phyloP scores from a whole-genome alignment of 2,329 filamentous ascomycete species.

The Colletotrichum horii region DNA sequence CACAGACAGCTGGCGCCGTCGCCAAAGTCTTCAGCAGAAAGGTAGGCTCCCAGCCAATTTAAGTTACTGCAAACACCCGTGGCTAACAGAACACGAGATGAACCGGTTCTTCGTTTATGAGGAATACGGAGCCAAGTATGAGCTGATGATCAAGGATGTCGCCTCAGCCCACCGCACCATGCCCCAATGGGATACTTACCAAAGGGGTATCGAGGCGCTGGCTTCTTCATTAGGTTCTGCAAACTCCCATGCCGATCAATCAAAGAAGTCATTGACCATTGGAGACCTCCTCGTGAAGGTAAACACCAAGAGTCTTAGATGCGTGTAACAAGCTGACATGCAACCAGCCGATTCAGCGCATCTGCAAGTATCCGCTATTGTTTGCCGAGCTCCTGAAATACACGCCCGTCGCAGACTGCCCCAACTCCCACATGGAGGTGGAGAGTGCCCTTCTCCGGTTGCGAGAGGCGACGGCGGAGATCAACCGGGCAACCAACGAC shows the following conservation, averaged over 20 bases:
- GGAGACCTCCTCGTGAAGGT: conserved; percentile 92
- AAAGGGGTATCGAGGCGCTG: conserved; percentile 84
- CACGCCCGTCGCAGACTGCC: conserved; percentile 86
- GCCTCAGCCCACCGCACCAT: conserved; percentile 71
- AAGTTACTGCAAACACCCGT: not conserved
- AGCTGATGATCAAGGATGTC: conserved; percentile 81
- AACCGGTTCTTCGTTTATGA: conserved; percentile 85
- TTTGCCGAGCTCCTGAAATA: conserved; percentile 83
- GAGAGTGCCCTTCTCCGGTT: conserved; percentile 75
- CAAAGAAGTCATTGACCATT: conserved; percentile 80
- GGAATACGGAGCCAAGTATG: conserved; percentile 90
- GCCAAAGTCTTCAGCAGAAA: conserved; percentile 66
- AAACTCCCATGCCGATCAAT: conserved; percentile 65
- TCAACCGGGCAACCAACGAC: conserved; percentile 86
- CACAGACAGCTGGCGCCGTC: conserved; percentile 64
- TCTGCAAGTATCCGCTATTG: conserved; percentile 89
- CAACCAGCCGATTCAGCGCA: conserved; percentile 82
- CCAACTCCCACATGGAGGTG: conserved; percentile 80
- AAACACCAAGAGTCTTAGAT: conserved; percentile 16
- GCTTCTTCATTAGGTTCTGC: conserved; percentile 76
- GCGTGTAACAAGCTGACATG: not conserved
- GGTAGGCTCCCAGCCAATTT: conserved; percentile 39
- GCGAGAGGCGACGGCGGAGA: conserved; percentile 76
- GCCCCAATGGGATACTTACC: conserved; percentile 78
- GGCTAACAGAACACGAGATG: conserved; percentile 59